These are phyloP conservation scores for Aspergillus fumigatiaffinis DNA, from an alignment of 2,329 filamentous ascomycete species.

Conservation along the genomic window DNA sequence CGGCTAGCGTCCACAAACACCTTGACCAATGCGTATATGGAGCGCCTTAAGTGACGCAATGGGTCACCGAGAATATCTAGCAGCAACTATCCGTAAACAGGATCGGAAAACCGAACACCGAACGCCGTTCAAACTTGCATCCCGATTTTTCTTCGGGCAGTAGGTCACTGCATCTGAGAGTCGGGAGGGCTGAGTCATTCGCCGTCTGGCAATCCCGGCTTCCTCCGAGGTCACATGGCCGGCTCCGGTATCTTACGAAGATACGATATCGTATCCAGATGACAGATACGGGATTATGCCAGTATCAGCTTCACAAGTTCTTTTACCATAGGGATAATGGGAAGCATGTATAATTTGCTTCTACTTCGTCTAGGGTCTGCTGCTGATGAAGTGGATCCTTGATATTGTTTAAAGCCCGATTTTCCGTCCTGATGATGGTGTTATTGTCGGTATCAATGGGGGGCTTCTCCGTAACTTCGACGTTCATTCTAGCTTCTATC, in stretches of 20 bases:
- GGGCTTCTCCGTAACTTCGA: slow-evolving; percentile 2
- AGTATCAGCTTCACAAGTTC: neutral
- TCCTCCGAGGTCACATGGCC: slow-evolving; percentile 25
- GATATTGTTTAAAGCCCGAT: neutral
- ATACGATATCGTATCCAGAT: slow-evolving; percentile 11
- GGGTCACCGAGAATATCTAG: neutral
- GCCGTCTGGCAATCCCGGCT: neutral
- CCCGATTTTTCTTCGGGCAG: neutral
- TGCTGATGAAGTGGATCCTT: neutral
- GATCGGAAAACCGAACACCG: neutral
- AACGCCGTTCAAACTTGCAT: neutral
- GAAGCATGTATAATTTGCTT: slow-evolving; percentile 21
- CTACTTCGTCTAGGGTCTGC: slow-evolving; percentile 16
- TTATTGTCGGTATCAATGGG: neutral
- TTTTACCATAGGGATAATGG: slow-evolving; percentile 25
- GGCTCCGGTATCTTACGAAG: slow-evolving; percentile 1
- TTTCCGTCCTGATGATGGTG: neutral
- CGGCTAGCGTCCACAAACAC: no score
- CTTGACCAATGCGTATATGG: neutral
- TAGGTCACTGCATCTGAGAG: neutral
- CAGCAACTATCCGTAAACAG: neutral
- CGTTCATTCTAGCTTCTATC: slow-evolving; percentile 3
- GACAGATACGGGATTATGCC: slow-evolving; percentile 1
- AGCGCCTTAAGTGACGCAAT: neutral
- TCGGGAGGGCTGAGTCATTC: neutral